Percentiles rank a stretch among this genome's conserved stretches.
These are phyloP conservation scores for Hordeum pubiflorum DNA, from an alignment of 202 grass and related monocot species.

Conservation along the genomic window DNA sequence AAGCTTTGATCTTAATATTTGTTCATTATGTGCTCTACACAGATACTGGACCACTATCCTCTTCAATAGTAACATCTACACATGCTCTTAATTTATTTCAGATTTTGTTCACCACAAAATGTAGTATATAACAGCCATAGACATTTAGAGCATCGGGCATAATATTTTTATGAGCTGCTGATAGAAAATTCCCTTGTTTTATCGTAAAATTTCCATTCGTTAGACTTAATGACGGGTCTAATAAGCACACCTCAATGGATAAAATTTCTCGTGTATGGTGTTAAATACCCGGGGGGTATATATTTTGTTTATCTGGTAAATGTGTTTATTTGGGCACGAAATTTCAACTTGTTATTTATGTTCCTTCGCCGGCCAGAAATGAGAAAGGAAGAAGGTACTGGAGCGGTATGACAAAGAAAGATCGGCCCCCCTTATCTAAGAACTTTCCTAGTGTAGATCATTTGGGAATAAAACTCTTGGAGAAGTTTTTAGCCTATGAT, in stretches of 20 bases:
- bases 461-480: too few species aligned
- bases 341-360: not conserved
- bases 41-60: not conserved
- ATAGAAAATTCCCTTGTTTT: conserved; percentile 89
- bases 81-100: not conserved
- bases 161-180: conserved; percentile 88
- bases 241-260: conserved; percentile 68
- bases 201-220: conserved; percentile 86
- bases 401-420: conserved; percentile 91
- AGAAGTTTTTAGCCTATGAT: too few species aligned
- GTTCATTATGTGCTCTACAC: not conserved
- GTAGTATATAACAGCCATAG: conserved; percentile 96
- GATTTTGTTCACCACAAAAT: conserved; percentile 28
- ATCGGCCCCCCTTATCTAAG: conserved; percentile 38
- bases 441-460: too few species aligned
- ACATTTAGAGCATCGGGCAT: conserved; percentile 96
- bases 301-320: not conserved
- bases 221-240: conserved; percentile 96
- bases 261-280: conserved; percentile 79
- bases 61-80: not conserved
- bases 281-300: not conserved
- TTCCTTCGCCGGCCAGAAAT: conserved; percentile 50
- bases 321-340: not conserved
- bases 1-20: not conserved
- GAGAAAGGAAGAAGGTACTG: conserved; percentile 92